These are phyloP conservation scores for Amanita molliuscula DNA, from an alignment of 768 basidiomycete genomes.

Conservation along the genomic window DNA sequence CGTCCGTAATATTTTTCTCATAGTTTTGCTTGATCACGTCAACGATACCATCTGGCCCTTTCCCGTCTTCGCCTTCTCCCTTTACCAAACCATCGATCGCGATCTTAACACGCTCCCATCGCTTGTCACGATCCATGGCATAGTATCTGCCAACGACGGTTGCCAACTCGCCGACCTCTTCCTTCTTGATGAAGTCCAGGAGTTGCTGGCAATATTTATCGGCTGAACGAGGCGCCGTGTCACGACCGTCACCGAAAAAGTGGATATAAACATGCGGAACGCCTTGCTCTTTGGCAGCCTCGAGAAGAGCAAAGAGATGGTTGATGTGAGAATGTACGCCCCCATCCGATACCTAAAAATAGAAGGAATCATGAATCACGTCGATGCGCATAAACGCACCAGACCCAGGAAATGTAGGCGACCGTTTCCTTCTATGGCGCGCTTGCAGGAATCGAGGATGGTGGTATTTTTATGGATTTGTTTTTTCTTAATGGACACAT, in stretches of 20 bases:
- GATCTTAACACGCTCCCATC: slow-evolving; percentile 90
- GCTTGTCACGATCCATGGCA: slow-evolving; percentile 95
- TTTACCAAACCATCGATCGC: slow-evolving; percentile 79
- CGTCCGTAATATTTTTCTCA: slow-evolving; percentile 80
- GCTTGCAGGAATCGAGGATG: slow-evolving; percentile 65
- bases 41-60: slow-evolving; percentile 46
- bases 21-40: slow-evolving; percentile 69
- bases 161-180: slow-evolving; percentile 70
- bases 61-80: slow-evolving; percentile 48
- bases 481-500: slow-evolving; percentile 81
- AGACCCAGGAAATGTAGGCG: slow-evolving; percentile 84
- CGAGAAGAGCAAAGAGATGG: slow-evolving; percentile 84
- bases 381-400: slow-evolving; percentile 29
- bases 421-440: slow-evolving; percentile 74
- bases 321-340: slow-evolving; percentile 95
- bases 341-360: slow-evolving; percentile 73
- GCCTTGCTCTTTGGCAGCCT: slow-evolving; percentile 77
- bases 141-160: slow-evolving; percentile 90
- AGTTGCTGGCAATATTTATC: slow-evolving; percentile 70
- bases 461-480: slow-evolving; percentile 72
- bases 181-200: slow-evolving; percentile 66
- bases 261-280: slow-evolving; percentile 86
- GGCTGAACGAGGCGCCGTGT: slow-evolving; percentile 84
- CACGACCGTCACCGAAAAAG: slow-evolving; percentile 92
- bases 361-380: neutral